Evolutionary conservation across 2,329 filamentous ascomycete species (phyloP), one percentile per base, ranked within the genome.

Genomic region (Fusarium sp.): DNA sequence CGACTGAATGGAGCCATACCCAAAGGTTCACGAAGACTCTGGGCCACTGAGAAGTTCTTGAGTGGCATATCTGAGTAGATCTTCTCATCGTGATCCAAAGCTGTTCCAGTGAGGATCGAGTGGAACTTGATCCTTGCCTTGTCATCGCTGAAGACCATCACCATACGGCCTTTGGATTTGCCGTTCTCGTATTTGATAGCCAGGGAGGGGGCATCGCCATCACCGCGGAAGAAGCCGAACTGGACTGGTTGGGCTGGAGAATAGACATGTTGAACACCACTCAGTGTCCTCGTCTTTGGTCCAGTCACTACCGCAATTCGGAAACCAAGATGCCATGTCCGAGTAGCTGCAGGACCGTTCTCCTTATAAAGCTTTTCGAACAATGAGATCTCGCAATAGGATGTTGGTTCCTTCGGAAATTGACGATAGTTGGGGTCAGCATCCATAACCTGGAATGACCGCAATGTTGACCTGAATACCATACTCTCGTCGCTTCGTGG

Each of bases 391-490:
- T 91, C 90, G 77, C 93, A 97, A 41, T 88, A 85, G 37, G 88
- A 84, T 8, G 94, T 85, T 8, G 91, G 85, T 24, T 97, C 93
- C 46, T 89, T 86, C 8, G 93, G 93, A 76, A 97, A 97, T 3
- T 87, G 85, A 60, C 89, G 86, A 16, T 91, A 85, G 61, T 92
- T 85, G n/a, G 89, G 83, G 70, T 89, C 87, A 3, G 90, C 85
- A 74, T 97, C 93, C 74, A 93, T 91, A 76, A 95, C 96, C 74
- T 95, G 92, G 69, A 97, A 93, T 26, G 90, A 87, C 43, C 88
- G 88, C 11, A 97, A 81, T 3, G 87, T 89, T 10, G 88, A 86
- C 72, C 91, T 88, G 76, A 93, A 93, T 4, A 92, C 84, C 57
- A 91, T 79, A 4, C 83, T 84, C 79, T 98, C 94, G 53, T 93